A percentile compares a stretch with the other conserved stretches of the same genome.
These are phyloP conservation scores for Crithidia acanthocephali DNA, from an alignment of 208 protist species.

Conservation along the genomic window DNA sequence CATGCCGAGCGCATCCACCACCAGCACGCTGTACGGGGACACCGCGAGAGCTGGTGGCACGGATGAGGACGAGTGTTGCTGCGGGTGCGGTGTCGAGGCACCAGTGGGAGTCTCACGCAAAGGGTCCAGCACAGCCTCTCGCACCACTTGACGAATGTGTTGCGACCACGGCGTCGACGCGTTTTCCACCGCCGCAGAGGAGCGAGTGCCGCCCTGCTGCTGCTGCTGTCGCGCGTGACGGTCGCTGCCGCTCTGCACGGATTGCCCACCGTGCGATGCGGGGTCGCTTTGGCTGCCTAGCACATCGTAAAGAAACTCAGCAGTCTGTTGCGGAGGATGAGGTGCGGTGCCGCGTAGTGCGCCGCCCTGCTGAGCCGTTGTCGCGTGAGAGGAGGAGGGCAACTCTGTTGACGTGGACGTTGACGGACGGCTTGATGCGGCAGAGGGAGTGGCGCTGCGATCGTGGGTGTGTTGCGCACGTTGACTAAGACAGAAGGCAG, in stretches of 20 bases:
- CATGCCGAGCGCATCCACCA: conserved; percentile 83
- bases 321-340: background rate
- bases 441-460: background rate
- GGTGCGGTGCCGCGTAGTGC: no score
- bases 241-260: background rate
- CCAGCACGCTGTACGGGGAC: conserved; percentile 49
- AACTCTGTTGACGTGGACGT: background rate
- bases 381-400: background rate
- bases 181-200: background rate
- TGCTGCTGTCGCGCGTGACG: background rate
- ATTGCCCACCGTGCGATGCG: background rate
- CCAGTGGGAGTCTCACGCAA: background rate
- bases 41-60: background rate
- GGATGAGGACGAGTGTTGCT: background rate
- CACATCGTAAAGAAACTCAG: conserved; percentile 18
- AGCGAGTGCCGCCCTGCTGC: background rate
- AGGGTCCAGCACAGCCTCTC: conserved; percentile 32
- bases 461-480: background rate
- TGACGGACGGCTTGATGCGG: background rate
- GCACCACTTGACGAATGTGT: conserved; percentile 40
- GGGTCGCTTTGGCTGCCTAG: background rate
- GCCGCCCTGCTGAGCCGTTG: background rate
- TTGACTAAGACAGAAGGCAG: background rate
- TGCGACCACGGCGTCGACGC: conserved; percentile 2
- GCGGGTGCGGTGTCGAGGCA: background rate